A percentile compares a stretch with the other conserved stretches of the same genome.
These are phyloP conservation scores for Fusarium gaditjirri DNA, from an alignment of 2,329 filamentous ascomycete genomes.

Conservation along the genomic window DNA sequence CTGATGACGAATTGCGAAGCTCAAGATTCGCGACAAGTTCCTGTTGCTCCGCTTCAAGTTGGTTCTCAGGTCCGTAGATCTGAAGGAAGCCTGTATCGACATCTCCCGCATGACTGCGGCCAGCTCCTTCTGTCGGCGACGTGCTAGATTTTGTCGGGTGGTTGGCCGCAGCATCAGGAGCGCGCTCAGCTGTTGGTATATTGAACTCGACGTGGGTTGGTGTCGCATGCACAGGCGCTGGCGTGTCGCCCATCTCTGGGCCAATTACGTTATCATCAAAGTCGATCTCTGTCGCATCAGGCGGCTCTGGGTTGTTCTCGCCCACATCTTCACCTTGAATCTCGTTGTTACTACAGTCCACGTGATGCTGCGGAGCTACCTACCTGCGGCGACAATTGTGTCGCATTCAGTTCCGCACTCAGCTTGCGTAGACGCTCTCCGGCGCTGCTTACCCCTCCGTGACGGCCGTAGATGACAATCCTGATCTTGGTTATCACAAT, in stretches of 20 bases:
- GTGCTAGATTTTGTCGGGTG: slow-evolving; percentile 27
- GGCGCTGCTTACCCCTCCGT: slow-evolving; percentile 42
- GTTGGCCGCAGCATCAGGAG: not conserved
- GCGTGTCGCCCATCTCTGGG: not conserved
- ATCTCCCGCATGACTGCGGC: slow-evolving; percentile 46
- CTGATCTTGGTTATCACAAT: slow-evolving; percentile 42
- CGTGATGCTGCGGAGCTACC: not conserved
- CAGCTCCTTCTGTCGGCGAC: slow-evolving; percentile 32
- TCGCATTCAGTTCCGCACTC: not conserved
- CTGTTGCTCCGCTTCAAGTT: slow-evolving; percentile 45
- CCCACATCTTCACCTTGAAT: not conserved
- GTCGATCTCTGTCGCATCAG: not conserved
- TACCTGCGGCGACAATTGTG: not conserved
- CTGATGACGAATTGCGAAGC: slow-evolving; percentile 30
- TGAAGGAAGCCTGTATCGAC: slow-evolving; percentile 51
- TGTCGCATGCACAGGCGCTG: not conserved
- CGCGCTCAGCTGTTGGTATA: not conserved
- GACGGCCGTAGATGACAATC: slow-evolving; percentile 47
- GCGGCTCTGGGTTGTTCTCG: not conserved
- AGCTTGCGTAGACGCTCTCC: not conserved
- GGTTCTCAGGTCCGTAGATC: slow-evolving; percentile 49
- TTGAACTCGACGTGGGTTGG: slow-evolving; percentile 3
- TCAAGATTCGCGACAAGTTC: slow-evolving; percentile 45
- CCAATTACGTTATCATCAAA: not conserved
- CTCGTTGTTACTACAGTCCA: not conserved